A percentile compares a stretch with the other conserved stretches of the same genome.
Evolutionary conservation across 2,329 filamentous ascomycete species (phyloP).

Genomic region (Plectosphaerella plurivora): DNA sequence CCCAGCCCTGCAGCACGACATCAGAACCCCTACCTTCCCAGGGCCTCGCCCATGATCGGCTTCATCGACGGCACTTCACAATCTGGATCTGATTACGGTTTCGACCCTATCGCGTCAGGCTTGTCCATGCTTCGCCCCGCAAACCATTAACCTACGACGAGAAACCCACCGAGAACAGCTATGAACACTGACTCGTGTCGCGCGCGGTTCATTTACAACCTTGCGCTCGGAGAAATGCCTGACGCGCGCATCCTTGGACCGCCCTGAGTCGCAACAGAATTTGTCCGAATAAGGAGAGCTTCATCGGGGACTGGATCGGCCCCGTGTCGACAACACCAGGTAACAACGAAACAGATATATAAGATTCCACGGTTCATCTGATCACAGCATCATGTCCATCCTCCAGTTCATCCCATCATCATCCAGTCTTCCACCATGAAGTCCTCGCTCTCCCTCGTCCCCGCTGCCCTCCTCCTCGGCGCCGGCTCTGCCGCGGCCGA

Average conservation of each 20-base stretch:
- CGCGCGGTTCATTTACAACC: background rate
- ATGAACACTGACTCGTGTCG: background rate
- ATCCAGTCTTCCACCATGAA: background rate
- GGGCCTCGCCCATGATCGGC: too few relatives aligned
- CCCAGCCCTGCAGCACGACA: too few relatives aligned
- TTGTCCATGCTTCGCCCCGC: background rate
- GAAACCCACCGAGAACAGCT: background rate
- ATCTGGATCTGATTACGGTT: background rate
- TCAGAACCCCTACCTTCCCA: too few relatives aligned
- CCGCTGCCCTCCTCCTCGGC: background rate
- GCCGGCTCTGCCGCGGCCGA: conserved; percentile 2
- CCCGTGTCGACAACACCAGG: too few relatives aligned
- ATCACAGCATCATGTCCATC: background rate
- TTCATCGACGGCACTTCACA: too few relatives aligned
- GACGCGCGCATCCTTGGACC: too few relatives aligned
- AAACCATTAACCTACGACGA: background rate
- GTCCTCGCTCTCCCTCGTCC: background rate
- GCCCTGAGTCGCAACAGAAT: too few relatives aligned
- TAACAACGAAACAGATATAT: background rate
- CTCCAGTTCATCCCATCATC: background rate
- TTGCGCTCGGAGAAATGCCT: too few relatives aligned
- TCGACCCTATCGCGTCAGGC: background rate
- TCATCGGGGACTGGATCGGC: too few relatives aligned
- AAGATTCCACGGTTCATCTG: background rate
- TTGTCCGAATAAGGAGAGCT: too few relatives aligned